Evolutionary conservation across 2,329 filamentous ascomycete genomes (phyloP).

Genomic region (Dactylella cylindrospora): DNA sequence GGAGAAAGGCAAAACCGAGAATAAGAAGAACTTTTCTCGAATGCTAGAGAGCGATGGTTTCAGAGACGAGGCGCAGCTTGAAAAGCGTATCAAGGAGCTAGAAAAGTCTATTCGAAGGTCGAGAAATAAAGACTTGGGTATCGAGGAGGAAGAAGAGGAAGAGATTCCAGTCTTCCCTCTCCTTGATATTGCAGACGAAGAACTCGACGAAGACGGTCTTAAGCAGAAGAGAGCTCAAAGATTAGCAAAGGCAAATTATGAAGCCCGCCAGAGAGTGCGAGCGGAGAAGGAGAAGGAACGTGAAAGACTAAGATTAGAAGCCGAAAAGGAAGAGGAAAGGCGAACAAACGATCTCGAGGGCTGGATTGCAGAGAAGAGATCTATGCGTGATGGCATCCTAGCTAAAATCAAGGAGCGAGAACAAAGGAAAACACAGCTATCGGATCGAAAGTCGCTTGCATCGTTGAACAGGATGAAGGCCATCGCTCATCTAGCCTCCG

Average conservation of each 20-base stretch:
- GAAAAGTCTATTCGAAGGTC: conserved; percentile 88
- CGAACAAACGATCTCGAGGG: conserved; percentile 79
- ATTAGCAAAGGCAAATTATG: conserved; percentile 90
- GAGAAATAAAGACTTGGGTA: conserved; percentile 88
- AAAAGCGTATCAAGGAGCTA: conserved; percentile 81
- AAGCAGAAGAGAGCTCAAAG: conserved; percentile 93
- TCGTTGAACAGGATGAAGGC: conserved; percentile 98
- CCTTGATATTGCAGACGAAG: conserved; percentile 83
- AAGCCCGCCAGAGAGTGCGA: conserved; percentile 89
- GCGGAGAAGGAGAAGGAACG: conserved; percentile 93
- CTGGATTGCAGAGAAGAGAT: conserved; percentile 82
- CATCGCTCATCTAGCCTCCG: conserved; percentile 90
- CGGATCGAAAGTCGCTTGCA: conserved; percentile 93
- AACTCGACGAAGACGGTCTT: conserved; percentile 84
- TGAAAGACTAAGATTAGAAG: conserved; percentile 77
- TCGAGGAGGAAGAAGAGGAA: conserved; percentile 71
- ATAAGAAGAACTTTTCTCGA: conserved; percentile 86
- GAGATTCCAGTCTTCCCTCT: conserved; percentile 84
- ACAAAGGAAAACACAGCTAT: conserved; percentile 86
- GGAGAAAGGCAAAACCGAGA: conserved; percentile 68
- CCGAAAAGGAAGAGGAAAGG: conserved; percentile 77
- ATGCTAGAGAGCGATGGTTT: conserved; percentile 87
- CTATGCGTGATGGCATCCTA: conserved; percentile 68
- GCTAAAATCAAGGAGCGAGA: conserved; percentile 91
- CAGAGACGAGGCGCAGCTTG: conserved; percentile 83